Percentiles rank a stretch among this genome's conserved stretches.
phyloP scores from a whole-genome alignment of 441 rosid species.

The Populus trichocarpa region DNA sequence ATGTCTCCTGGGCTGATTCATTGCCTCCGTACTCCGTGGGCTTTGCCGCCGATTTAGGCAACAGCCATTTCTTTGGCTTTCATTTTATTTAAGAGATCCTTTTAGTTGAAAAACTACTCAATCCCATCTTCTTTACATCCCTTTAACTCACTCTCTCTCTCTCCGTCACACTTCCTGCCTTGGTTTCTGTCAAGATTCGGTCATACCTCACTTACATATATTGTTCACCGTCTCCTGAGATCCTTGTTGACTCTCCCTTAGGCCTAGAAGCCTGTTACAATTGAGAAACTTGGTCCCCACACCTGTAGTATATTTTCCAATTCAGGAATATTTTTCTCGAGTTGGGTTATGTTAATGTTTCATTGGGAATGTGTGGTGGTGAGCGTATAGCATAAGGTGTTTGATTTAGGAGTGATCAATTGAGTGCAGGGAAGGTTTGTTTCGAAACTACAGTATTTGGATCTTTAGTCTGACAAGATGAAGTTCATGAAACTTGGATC shows the following conservation, averaged over 20 bases:
- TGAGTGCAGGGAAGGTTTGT: constrained; percentile 22
- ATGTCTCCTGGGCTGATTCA: constrained; percentile 68
- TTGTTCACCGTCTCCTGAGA: constrained; percentile 28
- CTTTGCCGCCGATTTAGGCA: constrained; percentile 66
- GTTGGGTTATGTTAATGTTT: constrained; percentile 34
- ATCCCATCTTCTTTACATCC: constrained; percentile 27
- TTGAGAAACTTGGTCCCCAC: constrained; percentile 65
- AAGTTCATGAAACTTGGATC: constrained; percentile 98
- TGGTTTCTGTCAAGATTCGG: constrained; percentile 64
- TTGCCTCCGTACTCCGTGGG: constrained; percentile 62
- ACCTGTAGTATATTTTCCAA: constrained; percentile 39
- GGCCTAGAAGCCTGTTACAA: constrained; percentile 37
- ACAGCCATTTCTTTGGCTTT: constrained; percentile 51
- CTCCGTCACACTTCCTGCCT: constrained; percentile 42
- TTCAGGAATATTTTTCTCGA: constrained; percentile 32
- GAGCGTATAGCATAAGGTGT: constrained; percentile 14
- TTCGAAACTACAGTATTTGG: constrained; percentile 20
- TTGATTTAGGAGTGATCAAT: constrained; percentile 24
- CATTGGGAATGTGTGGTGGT: constrained; percentile 31
- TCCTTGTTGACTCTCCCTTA: constrained; percentile 40
- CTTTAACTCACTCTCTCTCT: constrained; percentile 18
- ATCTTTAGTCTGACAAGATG: constrained; percentile 47
- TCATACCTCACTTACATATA: constrained; percentile 37
- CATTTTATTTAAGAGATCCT: constrained; percentile 56
- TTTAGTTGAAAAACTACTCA: constrained; percentile 34